Conservation (phyloP, 805 yeast genomes). For the Pichia exigua region DNA sequence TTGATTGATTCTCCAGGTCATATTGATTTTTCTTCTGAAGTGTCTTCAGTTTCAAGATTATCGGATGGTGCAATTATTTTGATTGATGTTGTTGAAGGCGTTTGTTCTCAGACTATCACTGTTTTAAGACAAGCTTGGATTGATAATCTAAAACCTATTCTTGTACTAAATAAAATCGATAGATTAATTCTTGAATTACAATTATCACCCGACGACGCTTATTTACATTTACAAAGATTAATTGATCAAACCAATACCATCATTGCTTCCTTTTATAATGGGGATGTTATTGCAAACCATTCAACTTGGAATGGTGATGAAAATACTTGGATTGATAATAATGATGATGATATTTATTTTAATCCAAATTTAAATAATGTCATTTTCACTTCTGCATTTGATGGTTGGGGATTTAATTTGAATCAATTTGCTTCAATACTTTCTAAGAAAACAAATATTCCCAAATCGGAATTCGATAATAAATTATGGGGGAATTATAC, state of each 20-base stretch:
- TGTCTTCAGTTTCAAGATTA: slow-evolving; percentile 87
- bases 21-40: slow-evolving; percentile 93
- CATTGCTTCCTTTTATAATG: slow-evolving; percentile 85
- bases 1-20: slow-evolving; percentile 99
- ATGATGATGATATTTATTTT: slow-evolving; percentile 78
- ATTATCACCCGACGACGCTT: slow-evolving; percentile 78
- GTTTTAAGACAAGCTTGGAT: slow-evolving; percentile 94
- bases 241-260: slow-evolving; percentile 94
- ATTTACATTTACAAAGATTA: slow-evolving; percentile 64
- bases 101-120: slow-evolving; percentile 93
- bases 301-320: slow-evolving; percentile 43
- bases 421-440: slow-evolving; percentile 83
- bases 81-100: slow-evolving; percentile 97
- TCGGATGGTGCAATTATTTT: slow-evolving; percentile 96
- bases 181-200: slow-evolving; percentile 75
- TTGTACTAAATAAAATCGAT: slow-evolving; percentile 89
- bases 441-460: slow-evolving; percentile 77
- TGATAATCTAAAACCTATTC: slow-evolving; percentile 78
- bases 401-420: slow-evolving; percentile 96
- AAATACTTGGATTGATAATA: slow-evolving; percentile 60
- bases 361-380: slow-evolving; percentile 85
- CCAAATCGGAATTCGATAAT: slow-evolving; percentile 66
- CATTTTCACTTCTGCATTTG: slow-evolving; percentile 82
- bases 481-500: slow-evolving; percentile 96
- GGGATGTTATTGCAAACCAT: slow-evolving; percentile 88